phyloP scores from a whole-genome alignment of 169 alveolate genomes.

The Eimeria praecox region DNA sequence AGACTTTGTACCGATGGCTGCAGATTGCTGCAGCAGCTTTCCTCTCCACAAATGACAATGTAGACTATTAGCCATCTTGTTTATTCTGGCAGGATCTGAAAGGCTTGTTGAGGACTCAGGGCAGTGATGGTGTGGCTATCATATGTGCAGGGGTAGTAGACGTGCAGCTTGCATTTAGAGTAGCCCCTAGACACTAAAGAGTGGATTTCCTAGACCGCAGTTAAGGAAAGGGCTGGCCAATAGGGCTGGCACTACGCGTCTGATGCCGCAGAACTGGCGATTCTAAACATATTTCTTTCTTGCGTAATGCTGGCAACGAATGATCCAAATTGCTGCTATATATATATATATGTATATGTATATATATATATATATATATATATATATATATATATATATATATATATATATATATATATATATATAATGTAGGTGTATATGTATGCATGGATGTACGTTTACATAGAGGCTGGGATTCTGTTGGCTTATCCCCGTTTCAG shows the following conservation, averaged over 20 bases:
- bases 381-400: too few relatives aligned
- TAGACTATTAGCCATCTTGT: neutral
- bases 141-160: neutral
- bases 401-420: too few relatives aligned
- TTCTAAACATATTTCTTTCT: too few relatives aligned
- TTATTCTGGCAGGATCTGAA: neutral
- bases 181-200: neutral
- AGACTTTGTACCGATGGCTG: neutral
- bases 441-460: too few relatives aligned
- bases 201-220: neutral
- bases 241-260: neutral
- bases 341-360: too few relatives aligned
- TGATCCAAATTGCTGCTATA: too few relatives aligned
- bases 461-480: too few relatives aligned
- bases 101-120: neutral
- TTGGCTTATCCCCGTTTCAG: too few relatives aligned
- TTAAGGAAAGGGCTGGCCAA: neutral
- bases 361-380: too few relatives aligned
- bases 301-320: too few relatives aligned
- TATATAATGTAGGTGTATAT: too few relatives aligned
- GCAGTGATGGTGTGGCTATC: neutral
- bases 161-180: neutral
- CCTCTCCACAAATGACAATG: neutral
- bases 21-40: neutral
- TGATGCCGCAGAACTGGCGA: neutral